Evolutionary conservation across 2,329 filamentous ascomycete species (phyloP), one percentile per base, ranked within the genome.

Genomic region (Apiospora saccharicola): DNA sequence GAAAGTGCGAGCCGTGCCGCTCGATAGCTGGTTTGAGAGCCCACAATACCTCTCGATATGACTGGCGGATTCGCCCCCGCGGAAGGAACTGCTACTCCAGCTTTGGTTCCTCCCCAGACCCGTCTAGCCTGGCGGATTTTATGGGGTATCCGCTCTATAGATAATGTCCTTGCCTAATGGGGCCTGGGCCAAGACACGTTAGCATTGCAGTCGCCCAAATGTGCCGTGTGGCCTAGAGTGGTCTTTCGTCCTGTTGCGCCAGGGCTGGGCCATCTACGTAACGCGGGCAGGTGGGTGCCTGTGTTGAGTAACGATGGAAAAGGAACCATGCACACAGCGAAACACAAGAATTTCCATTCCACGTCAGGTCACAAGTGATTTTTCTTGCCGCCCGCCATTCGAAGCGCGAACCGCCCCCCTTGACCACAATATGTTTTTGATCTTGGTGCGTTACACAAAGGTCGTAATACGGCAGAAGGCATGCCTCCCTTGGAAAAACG

Each of bases 1-100:
- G 57, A 41, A 34, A 64, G 34, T 64, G 41, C 34, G 34, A 64
- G 57, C 57, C 57, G 57, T 64, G 57, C 57, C 57, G 57, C 34
- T n/a, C 57, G 41, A 41, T 64, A 37, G 34, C 8, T 13, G 22
- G 34, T 3, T 4, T 4, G 19, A 0, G 19, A n/a, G 19, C 37
- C 57, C 30, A 41, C 34, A 4, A 5, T 64, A 41, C 19, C 12
- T 19, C 7, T 10, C 13, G 12, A 16, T 41, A 10, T 41, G 37
- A 41, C 37, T 41, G 37, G 37, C 37, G 37, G 10, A 41, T 2
- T 41, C 7, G 37, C 8, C 37, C 37, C 37, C 34, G 26, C 14
- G 14, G 19, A 34, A 19, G 51, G 26, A 57, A 57, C 51, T 0
- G 3, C 26, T 57, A 19, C 24, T 12, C 24, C 26, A 16, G 26